Percentiles rank a stretch among this genome's conserved stretches.
These are phyloP conservation scores for Solanum ahanhuiri DNA, from an alignment of 257 asterid genomes.

Conservation along the genomic window DNA sequence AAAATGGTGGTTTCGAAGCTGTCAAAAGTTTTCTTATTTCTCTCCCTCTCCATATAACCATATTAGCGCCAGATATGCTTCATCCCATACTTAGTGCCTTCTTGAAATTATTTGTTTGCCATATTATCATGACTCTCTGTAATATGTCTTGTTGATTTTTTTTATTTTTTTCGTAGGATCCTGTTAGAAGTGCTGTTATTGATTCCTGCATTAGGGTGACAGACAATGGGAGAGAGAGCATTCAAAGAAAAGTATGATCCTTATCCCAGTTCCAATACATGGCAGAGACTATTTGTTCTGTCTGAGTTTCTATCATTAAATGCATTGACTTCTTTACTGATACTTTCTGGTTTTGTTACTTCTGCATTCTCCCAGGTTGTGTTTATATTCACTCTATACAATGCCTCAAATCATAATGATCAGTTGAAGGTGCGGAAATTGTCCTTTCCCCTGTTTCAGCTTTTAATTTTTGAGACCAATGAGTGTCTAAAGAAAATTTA, in stretches of 20 bases:
- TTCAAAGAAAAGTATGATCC: conserved; percentile 63
- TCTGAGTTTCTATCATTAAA: background rate
- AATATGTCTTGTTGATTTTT: background rate
- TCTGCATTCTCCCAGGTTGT: conserved; percentile 46
- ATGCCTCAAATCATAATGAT: conserved; percentile 81
- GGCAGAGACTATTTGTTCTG: background rate
- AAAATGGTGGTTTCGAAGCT: background rate
- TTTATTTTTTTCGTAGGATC: conserved; percentile 47
- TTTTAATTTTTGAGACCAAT: background rate
- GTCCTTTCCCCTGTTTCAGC: background rate
- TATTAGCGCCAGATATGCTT: background rate
- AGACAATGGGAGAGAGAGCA: conserved; percentile 96
- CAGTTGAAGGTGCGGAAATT: conserved; percentile 70
- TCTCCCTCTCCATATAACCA: background rate
- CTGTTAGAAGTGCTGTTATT: conserved; percentile 83
- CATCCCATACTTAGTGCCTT: background rate
- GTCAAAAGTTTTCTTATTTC: background rate
- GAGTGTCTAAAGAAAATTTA: conserved; percentile 2
- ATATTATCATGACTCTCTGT: background rate
- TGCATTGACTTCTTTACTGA: background rate
- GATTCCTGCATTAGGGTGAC: conserved; percentile 95
- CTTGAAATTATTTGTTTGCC: background rate
- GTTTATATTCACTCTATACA: conserved; percentile 76
- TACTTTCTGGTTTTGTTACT: conserved; percentile 7
- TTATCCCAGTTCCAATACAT: background rate